phyloP scores from a whole-genome alignment of 2,329 filamentous ascomycete genomes.

The Monilinia fructicola region DNA sequence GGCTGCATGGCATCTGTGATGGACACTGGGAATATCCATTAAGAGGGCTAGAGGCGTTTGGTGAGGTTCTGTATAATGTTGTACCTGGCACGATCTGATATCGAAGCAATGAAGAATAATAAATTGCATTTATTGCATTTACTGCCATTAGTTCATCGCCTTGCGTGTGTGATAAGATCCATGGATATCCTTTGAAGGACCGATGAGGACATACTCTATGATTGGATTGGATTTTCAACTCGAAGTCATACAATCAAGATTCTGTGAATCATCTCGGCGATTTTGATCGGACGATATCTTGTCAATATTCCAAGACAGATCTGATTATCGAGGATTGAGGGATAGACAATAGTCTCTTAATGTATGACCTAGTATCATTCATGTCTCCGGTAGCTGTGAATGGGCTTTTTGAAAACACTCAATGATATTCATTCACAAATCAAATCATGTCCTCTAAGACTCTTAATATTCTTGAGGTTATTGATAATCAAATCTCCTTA shows the following conservation, averaged over 20 bases:
- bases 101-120: constrained; percentile 4
- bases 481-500: neutral
- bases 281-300: neutral
- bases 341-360: neutral
- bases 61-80: constrained; percentile 6
- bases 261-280: neutral
- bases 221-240: neutral
- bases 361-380: neutral
- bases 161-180: constrained; percentile 1
- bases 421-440: neutral
- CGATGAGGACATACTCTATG: neutral
- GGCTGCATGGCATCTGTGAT: constrained; percentile 29
- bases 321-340: neutral
- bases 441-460: too few species aligned
- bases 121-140: neutral
- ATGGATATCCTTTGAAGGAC: neutral
- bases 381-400: neutral
- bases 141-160: neutral
- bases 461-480: neutral
- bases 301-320: neutral
- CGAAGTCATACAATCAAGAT: neutral
- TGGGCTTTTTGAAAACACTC: neutral
- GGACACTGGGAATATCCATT: constrained; percentile 1
- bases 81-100: constrained; percentile 15
- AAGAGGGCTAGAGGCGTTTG: constrained; percentile 3